phyloP scores from a whole-genome alignment of 805 yeast species.

The Spathaspora sp. region DNA sequence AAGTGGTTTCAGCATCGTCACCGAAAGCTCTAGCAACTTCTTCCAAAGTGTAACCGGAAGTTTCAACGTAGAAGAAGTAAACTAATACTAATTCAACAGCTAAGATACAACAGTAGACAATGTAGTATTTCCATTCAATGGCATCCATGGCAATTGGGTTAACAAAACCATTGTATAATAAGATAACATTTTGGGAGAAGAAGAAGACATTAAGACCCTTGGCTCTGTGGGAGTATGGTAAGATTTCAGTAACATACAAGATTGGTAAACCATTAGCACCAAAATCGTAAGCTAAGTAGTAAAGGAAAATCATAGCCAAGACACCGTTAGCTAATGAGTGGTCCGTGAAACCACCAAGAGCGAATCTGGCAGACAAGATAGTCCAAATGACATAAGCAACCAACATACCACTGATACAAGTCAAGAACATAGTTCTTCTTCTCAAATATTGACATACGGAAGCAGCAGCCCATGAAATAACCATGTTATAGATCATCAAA shows the following conservation, averaged over 20 bases:
- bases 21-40: slow-evolving; percentile 42
- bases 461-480: slow-evolving; percentile 19
- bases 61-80: slow-evolving; percentile 37
- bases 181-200: slow-evolving; percentile 15
- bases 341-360: slow-evolving; percentile 13
- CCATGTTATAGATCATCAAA: slow-evolving; percentile 45
- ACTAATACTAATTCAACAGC: slow-evolving; percentile 25
- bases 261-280: slow-evolving; percentile 46
- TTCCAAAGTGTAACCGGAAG: slow-evolving; percentile 41
- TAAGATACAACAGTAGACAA: slow-evolving; percentile 32
- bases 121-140: slow-evolving; percentile 42
- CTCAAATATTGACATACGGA: slow-evolving; percentile 17
- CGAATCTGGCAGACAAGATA: slow-evolving; percentile 19
- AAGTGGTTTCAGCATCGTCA: slow-evolving; percentile 17
- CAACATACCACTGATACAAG: slow-evolving; percentile 19
- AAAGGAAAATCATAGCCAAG: slow-evolving; percentile 22
- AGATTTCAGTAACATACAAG: slow-evolving; percentile 42
- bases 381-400: slow-evolving; percentile 21
- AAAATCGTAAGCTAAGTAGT: slow-evolving; percentile 17
- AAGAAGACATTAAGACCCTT: slow-evolving; percentile 35
- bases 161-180: slow-evolving; percentile 25
- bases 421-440: slow-evolving; percentile 25
- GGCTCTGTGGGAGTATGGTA: slow-evolving; percentile 37
- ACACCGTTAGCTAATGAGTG: slow-evolving; percentile 16
- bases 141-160: slow-evolving; percentile 39